phyloP scores from a whole-genome alignment of 805 yeast species.

The Zygosaccharomyces siamensis region DNA sequence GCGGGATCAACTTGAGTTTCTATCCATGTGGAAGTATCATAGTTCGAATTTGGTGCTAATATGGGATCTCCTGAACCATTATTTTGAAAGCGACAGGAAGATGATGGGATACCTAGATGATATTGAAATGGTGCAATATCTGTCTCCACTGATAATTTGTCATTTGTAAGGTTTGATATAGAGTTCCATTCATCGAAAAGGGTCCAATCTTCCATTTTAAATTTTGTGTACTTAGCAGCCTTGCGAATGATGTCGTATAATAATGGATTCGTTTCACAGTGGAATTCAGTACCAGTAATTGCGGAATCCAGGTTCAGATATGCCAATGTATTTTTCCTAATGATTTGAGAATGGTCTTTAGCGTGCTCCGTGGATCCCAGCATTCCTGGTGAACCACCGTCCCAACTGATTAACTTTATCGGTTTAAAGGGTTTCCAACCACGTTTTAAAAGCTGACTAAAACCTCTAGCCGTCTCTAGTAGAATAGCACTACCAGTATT shows the following conservation, averaged over 20 bases:
- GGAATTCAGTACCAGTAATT: conserved; percentile 47
- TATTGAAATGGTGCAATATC: conserved; percentile 59
- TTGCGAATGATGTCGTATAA: conserved; percentile 42
- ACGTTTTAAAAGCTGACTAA: conserved; percentile 39
- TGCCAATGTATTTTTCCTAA: conserved; percentile 53
- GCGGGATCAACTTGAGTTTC: conserved; percentile 48
- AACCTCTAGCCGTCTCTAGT: conserved; percentile 50
- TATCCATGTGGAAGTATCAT: conserved; percentile 57
- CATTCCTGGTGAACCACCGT: conserved; percentile 70
- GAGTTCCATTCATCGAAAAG: conserved; percentile 47
- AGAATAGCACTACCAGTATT: conserved; percentile 47
- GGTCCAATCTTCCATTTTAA: conserved; percentile 36
- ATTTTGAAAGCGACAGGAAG: conserved; percentile 43
- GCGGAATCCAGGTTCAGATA: conserved; percentile 46
- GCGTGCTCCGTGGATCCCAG: conserved; percentile 78
- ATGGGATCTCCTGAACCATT: conserved; percentile 43
- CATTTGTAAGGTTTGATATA: conserved; percentile 37
- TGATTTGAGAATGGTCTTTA: conserved; percentile 46
- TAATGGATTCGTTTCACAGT: conserved; percentile 52
- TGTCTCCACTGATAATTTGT: conserved; percentile 45
- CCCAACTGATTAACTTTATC: conserved; percentile 71
- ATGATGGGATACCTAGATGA: conserved; percentile 62
- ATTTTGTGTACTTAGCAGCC: conserved; percentile 46
- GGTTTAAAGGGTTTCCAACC: conserved; percentile 75
- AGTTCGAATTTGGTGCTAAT: conserved; percentile 48